Base-by-base conservation (phyloP, 1,139 yeast genomes). In the Blastobotrys serpentis region DNA sequence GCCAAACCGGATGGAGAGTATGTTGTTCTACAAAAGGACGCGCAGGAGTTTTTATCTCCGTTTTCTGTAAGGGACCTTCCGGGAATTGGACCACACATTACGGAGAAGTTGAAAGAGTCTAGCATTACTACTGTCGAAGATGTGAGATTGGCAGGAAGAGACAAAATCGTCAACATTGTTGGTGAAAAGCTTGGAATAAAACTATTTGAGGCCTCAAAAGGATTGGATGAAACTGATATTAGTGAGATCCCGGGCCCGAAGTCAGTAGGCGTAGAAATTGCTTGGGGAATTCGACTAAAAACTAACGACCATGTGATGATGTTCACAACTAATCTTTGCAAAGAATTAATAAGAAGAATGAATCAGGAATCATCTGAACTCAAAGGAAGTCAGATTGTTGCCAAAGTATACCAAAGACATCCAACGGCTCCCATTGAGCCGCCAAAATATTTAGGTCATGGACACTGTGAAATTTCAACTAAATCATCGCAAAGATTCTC, bases 261-360 rank as follows among this genome's bases (percentile, higher is more conserved):
- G 58, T 78, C 95, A 0, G 77, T 92, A 0, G 88, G 96, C 0
- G 87, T 88, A 8, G 98, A 92, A 64, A 85, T 92, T 29, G 87
- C 89, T 54, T 92, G 88, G 83, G 98, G 96, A 0, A 86, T 92
- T 0, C 65, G 98, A 46, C 85, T 90, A 53, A 77, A 79, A 23
- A 71, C 70, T 0, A 72, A 76, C 19, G 65, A 66, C 1, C 87
- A 90, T 57, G 78, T 84, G 21, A 90, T 84, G 52, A 60, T 53
- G 2, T 92, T 92, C 61, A 62, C 87, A 16, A 69, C 73, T 43
- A 68, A 79, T 32, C 67, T 90, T 44, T 72, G 84, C 0, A 68
- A 68, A 29, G 96, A 89, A 59, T 63, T 92, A 47, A 69, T 76
- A 48, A 56, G 67, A 0, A 71, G 95, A 49, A 63, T 88, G 51